Base-by-base conservation (phyloP, 257 asterid genomes). In the Solanum clarkiae region DNA sequence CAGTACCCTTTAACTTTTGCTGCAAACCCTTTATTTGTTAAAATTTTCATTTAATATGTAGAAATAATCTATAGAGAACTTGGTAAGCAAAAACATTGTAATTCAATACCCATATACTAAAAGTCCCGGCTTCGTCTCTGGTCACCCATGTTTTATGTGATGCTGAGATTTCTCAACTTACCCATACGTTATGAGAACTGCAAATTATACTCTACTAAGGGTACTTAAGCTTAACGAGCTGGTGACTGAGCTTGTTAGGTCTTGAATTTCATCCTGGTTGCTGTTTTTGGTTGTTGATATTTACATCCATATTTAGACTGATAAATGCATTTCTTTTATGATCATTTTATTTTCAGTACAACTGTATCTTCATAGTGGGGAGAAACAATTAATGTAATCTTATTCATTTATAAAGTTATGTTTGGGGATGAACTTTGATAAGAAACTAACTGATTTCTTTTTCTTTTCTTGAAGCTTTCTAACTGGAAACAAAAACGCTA, bases 401-500 rank as follows among this genome's bases (percentile, higher is more conserved):
- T 49, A 24, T 22, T 74, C 10, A 75, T 75, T 75, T 75, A 44
- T 75, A 75, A 49, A 24, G 44, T 22, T 75, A 49, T 75, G 62
- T 49, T 24, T 75, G 24, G 82, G 15, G 60, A 71, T 79, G 65
- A 82, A 45, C 49, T 22, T 60, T 62, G 45, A 49, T 66, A 45
- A 82, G 59, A 62, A 62, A 82, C 85, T 65, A 62, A 82, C 57
- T 82, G 44, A 45, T 69, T 69, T 36, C n/a, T 87, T 87, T 32
- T 8, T 72, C 57, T 70, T 47, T 24, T 82, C 53, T 57, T 84
- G 86, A 89, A 93, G 95, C 91, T 89, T 85, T 87, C 90, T 90
- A 49, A 81, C 89, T 26, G 91, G 93, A 86, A 90, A 88, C 75
- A 89, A 77, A 71, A 88, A 89, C 66, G 91, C 86, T 74, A 93